Percentiles rank a stretch among this genome's conserved stretches.
Evolutionary conservation across 2,329 filamentous ascomycete genomes (phyloP).

Genomic region (Xylaria digitata): DNA sequence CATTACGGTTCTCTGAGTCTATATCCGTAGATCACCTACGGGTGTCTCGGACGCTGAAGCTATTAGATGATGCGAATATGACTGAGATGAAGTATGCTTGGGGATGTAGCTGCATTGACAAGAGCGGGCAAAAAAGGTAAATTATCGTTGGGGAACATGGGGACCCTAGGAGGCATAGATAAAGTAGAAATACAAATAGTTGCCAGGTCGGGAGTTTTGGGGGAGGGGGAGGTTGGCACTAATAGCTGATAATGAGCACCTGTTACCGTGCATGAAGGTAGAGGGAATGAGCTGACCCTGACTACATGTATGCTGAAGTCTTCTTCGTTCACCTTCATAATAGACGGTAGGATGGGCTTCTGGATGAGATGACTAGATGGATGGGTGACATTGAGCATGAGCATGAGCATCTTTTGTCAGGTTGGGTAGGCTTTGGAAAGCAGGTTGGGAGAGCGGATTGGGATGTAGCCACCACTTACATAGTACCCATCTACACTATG

Average conservation of each 20-base stretch:
- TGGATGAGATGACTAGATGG: slow-evolving; percentile 27
- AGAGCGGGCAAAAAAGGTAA: background rate
- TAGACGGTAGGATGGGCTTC: slow-evolving; percentile 5
- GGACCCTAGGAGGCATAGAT: background rate
- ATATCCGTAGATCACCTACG: slow-evolving; percentile 4
- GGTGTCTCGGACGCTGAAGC: background rate
- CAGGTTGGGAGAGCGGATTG: slow-evolving; percentile 5
- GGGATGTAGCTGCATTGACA: background rate
- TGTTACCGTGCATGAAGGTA: slow-evolving; percentile 23
- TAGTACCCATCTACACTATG: too few species aligned
- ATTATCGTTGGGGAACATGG: background rate
- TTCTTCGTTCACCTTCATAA: slow-evolving; percentile 4
- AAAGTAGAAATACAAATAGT: background rate
- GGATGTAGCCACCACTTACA: slow-evolving; percentile 9
- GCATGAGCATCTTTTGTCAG: slow-evolving; percentile 24
- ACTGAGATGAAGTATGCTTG: background rate
- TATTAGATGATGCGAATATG: slow-evolving; percentile 4
- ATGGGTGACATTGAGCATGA: slow-evolving; percentile 36
- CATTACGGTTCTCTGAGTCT: background rate
- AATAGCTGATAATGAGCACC: background rate
- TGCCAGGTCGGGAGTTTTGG: background rate
- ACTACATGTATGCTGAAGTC: background rate
- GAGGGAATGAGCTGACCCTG: slow-evolving; percentile 23
- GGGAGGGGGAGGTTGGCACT: background rate
- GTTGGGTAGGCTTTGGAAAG: slow-evolving; percentile 32